Evolutionary conservation across 495 filamentous ascomycete species (phyloP).

Genomic region (Penicillium herquei): DNA sequence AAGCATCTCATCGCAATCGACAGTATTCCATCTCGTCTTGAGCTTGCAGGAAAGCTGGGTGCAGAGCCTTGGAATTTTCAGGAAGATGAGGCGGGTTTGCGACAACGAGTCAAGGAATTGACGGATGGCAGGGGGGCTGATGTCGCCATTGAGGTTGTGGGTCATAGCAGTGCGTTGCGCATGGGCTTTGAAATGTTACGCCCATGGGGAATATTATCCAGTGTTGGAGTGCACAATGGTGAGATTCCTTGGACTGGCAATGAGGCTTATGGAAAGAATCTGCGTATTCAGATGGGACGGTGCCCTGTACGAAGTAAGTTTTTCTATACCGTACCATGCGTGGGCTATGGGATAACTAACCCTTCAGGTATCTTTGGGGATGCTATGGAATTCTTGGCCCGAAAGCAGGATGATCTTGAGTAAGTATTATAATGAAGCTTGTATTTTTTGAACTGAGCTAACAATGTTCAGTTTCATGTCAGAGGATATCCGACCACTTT

Average conservation of each 20-base stretch:
- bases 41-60: constrained; percentile 67
- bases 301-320: constrained; percentile 67
- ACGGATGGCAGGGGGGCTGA: constrained; percentile 83
- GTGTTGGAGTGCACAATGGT: constrained; percentile 84
- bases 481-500: constrained; percentile 36
- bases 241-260: constrained; percentile 86
- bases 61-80: constrained; percentile 78
- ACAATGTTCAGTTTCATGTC: constrained; percentile 33
- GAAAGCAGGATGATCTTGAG: constrained; percentile 39
- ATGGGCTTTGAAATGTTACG: constrained; percentile 82
- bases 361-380: constrained; percentile 43
- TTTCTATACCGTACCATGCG: too few species aligned
- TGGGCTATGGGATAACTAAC: constrained; percentile 1
- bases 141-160: constrained; percentile 84
- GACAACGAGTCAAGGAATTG: constrained; percentile 62
- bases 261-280: constrained; percentile 86
- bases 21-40: constrained; percentile 67
- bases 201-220: constrained; percentile 79
- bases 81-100: constrained; percentile 55
- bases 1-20: constrained; percentile 81
- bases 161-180: constrained; percentile 69
- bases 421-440: constrained; percentile 9
- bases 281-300: constrained; percentile 84
- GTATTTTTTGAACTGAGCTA: constrained; percentile 2
- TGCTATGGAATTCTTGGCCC: constrained; percentile 66